Base-by-base conservation (phyloP, 2,329 filamentous ascomycete genomes). In the Stromatinia cepivora region DNA sequence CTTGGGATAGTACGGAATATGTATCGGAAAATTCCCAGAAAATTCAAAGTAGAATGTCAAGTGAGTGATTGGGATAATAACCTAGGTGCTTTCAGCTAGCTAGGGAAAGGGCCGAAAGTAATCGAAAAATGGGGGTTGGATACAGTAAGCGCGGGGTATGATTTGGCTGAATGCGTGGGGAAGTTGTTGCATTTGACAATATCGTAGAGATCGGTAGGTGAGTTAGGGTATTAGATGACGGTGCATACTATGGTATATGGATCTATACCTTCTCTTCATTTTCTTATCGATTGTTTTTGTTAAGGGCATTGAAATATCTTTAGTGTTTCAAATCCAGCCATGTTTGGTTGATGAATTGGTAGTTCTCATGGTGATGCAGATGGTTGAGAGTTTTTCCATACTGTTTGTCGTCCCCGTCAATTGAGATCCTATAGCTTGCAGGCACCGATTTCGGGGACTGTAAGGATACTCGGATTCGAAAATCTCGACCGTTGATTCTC, bases 401-500 rank as follows among this genome's bases (percentile, higher is more conserved):
- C 53, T 36, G 53, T 56, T 22, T 34, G 20, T 56, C 20, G 15
- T 15, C 10, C 46, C 22, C 46, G 8, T 64, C n/a, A 5, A 46
- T 39, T 13, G 61, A 52, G 1, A 64, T 22, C 31, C 39, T 39
- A 2, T 25, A 64, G 2, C 46, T 31, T 28, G 28, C 45, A 2
- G 46, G 31, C 61, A 64, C 46, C 2, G 46, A 15, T 13, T 64
- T 20, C 10, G n/a, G 31, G 1, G 25, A 31, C 6, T 25, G 34
- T 4, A 65, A 4, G 10, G 28, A 48, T 20, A 31, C 25, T n/a
- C 7, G 4, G 28, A 5, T 48, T 48, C 1, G 31, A 31, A 9
- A 63, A 63, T 52, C 45, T 8, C 28, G 34, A n/a, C 13, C 45
- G 28, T 52, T 52, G 61, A 5, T 63, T 63, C 15, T 52, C 61